Base-by-base conservation (phyloP, 192 early-diverging fungal genomes). In the Backusella psychrophila region DNA sequence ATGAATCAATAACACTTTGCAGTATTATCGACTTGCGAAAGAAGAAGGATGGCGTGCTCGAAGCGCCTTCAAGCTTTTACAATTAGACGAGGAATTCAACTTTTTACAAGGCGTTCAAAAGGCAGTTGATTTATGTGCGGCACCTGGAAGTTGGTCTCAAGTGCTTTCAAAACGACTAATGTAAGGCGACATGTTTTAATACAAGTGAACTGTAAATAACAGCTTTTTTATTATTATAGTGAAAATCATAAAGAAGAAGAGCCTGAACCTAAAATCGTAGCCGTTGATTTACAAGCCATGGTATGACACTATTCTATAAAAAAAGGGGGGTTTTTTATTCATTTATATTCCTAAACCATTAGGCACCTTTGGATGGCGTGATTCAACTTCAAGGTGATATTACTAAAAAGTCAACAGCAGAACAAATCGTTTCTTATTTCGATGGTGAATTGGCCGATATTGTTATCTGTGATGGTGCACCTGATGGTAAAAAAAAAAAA, bases 41-140 rank as follows among this genome's bases (percentile, higher is more conserved):
- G 97, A 99, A 85, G 92, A 97, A 82, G 97, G 96, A 35, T 99
- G 96, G 96, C 87, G 98, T 42, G 98, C 98, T 11, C 88, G 98
- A 69, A 94, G 93, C 81, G 97, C 98, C 3, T 99, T 98, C 89
- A 99, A 99, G 84, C 87, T 99, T 67, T 87, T 98, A 49, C 97
- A 99, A 75, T 85, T 99, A 66, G 94, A 99, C 80, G 96, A 99
- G 71, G 96, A 98, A 83, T 98, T 96, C 85, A 85, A 93, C 73
- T 87, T 99, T 36, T 93, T 99, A 71, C 81, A 93, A 82, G 92
- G 91, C n/a, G 95, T 98, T 21, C 91, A 87, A 19, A 82, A 91
- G 70, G 93, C 93, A 21, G 98, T 99, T 35, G 98, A 99, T 87
- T 88, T 99, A 59, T 99, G 98, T 78, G 97, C 98, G 3, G 97